phyloP scores from a whole-genome alignment of 345 rosid genomes.

The Euphorbia peplus region DNA sequence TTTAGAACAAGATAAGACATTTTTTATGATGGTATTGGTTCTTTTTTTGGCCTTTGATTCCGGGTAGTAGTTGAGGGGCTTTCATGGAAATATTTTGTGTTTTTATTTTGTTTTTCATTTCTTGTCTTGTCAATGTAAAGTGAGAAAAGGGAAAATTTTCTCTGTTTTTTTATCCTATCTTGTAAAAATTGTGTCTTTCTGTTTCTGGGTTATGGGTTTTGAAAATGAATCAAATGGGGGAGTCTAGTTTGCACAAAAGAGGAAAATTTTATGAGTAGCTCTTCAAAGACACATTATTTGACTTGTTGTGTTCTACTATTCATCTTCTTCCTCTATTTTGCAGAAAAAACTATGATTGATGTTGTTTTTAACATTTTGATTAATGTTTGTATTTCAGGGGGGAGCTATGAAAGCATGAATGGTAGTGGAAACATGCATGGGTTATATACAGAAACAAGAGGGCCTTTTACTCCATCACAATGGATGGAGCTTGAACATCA shows the following conservation, averaged over 20 bases:
- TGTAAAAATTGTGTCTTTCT: conserved; percentile 14
- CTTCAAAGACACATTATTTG: background rate
- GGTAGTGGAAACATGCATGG: conserved; percentile 51
- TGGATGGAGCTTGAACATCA: conserved; percentile 78
- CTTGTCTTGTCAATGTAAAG: conserved; percentile 33
- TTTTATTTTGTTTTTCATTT: conserved; percentile 10
- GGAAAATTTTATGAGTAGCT: conserved; percentile 7
- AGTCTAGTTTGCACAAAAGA: conserved; percentile 14
- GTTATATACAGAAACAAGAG: conserved; percentile 37
- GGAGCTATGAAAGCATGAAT: conserved; percentile 43
- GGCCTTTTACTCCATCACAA: conserved; percentile 67
- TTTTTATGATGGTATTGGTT: background rate
- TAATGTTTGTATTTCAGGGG: conserved; percentile 23
- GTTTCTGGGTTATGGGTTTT: conserved; percentile 18
- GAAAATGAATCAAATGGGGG: conserved; percentile 15
- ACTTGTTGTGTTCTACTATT: background rate
- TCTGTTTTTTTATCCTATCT: background rate
- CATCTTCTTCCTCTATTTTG: background rate
- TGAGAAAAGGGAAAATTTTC: conserved; percentile 8
- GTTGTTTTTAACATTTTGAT: no score
- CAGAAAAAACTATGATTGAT: background rate
- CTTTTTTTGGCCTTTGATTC: conserved; percentile 15
- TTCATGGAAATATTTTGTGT: conserved; percentile 24
- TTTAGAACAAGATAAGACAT: background rate
- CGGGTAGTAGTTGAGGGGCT: conserved; percentile 24